These are phyloP conservation scores for Venturia carpophila DNA, from an alignment of 2,329 filamentous ascomycete species.

Conservation along the genomic window DNA sequence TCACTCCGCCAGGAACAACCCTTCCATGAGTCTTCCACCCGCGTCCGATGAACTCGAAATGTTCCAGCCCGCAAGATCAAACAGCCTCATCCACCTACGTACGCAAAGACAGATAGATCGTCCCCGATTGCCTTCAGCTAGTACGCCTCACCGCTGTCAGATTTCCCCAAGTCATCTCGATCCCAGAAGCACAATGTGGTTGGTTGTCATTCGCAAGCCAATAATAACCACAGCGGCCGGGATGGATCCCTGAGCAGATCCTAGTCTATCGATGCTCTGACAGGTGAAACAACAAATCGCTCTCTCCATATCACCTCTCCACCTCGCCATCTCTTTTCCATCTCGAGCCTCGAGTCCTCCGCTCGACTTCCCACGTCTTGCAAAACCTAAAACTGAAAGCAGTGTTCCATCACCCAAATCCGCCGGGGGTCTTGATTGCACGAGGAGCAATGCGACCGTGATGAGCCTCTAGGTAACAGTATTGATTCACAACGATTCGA, in stretches of 20 bases:
- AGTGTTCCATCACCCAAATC: not conserved
- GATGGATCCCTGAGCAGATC: slow-evolving; percentile 4
- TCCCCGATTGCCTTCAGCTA: not conserved
- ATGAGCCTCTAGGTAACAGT: too few relatives aligned
- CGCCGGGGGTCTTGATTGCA: too few relatives aligned
- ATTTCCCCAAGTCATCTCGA: not conserved
- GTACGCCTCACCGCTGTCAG: slow-evolving; percentile 8
- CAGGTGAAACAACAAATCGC: not conserved
- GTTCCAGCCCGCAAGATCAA: not conserved
- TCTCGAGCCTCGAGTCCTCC: not conserved
- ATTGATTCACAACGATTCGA: too few relatives aligned
- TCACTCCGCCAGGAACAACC: not conserved
- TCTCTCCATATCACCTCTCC: not conserved
- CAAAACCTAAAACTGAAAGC: not conserved
- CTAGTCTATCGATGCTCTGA: not conserved
- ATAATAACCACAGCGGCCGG: not conserved
- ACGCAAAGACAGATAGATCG: not conserved
- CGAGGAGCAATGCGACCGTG: too few relatives aligned
- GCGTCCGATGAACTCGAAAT: not conserved
- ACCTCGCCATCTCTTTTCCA: not conserved
- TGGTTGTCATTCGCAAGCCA: not conserved
- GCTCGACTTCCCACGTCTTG: not conserved
- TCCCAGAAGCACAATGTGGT: not conserved
- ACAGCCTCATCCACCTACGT: not conserved
- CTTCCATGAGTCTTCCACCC: not conserved